A percentile compares a stretch with the other conserved stretches of the same genome.
These are phyloP conservation scores for Wakefieldia striispora DNA, from an alignment of 768 basidiomycete species.

Conservation along the genomic window DNA sequence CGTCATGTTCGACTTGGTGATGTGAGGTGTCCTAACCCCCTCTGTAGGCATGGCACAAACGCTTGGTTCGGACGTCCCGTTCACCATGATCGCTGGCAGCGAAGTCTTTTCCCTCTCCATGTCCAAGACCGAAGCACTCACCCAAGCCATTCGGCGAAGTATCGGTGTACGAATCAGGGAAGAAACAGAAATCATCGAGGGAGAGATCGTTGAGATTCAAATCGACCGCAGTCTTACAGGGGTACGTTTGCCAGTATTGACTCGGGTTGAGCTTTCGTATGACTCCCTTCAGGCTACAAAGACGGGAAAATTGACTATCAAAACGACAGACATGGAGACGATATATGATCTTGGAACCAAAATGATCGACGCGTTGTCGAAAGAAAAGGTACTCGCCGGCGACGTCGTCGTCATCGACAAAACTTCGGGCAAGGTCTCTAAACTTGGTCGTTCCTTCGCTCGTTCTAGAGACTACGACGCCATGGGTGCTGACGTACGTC, in stretches of 20 bases:
- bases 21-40: neutral
- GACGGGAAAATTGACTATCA: conserved; percentile 95
- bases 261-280: neutral
- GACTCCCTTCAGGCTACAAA: conserved; percentile 74
- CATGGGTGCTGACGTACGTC: conserved; percentile 94
- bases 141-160: conserved; percentile 92
- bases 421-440: conserved; percentile 93
- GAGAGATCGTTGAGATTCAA: conserved; percentile 98
- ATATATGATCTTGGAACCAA: conserved; percentile 98
- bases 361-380: conserved; percentile 97
- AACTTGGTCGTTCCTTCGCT: conserved; percentile 96
- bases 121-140: conserved; percentile 98
- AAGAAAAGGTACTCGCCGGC: conserved; percentile 94
- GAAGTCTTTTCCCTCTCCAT: conserved; percentile 98
- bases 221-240: conserved; percentile 97
- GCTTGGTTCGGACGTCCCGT: conserved; percentile 91
- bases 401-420: conserved; percentile 98
- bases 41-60: conserved; percentile 90
- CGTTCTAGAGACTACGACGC: conserved; percentile 97
- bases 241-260: conserved; percentile 41
- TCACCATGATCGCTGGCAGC: conserved; percentile 96
- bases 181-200: conserved; percentile 96
- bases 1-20: conserved; percentile 3
- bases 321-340: conserved; percentile 99
- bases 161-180: conserved; percentile 98